Evolutionary conservation across 192 early-diverging fungal species (phyloP).

Genomic region (Borealophlyctis nickersoniae): DNA sequence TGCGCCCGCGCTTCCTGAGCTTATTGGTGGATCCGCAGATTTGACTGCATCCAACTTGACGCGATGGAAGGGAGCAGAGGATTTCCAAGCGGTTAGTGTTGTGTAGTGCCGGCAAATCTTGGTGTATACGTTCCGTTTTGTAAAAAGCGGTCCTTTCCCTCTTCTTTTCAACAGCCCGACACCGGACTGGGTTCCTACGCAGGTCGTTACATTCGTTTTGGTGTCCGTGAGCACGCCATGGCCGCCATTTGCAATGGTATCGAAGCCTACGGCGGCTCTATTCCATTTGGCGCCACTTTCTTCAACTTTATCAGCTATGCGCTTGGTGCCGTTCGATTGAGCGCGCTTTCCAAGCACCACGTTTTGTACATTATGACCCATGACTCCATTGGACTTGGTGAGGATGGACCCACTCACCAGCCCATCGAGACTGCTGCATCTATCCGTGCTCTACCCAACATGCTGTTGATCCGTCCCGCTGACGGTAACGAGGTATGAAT

Average conservation of each 20-base stretch:
- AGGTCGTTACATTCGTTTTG: constrained; percentile 89
- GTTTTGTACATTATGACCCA: constrained; percentile 98
- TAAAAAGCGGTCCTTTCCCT: too few species aligned
- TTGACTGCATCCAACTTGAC: constrained; percentile 95
- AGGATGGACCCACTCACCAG: constrained; percentile 99
- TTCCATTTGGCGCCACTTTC: constrained; percentile 81
- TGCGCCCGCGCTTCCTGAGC: constrained; percentile 75
- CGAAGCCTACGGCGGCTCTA: constrained; percentile 76
- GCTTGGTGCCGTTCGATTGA: constrained; percentile 81
- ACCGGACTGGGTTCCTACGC: constrained; percentile 75
- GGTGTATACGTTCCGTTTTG: too few species aligned
- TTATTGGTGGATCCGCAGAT: constrained; percentile 94
- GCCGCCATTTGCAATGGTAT: constrained; percentile 89
- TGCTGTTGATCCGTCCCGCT: constrained; percentile 83
- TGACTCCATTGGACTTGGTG: constrained; percentile 97
- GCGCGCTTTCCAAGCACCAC: constrained; percentile 82
- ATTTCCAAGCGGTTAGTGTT: constrained; percentile 73
- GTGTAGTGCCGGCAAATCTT: too few species aligned
- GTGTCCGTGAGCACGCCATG: constrained; percentile 99
- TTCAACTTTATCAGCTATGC: constrained; percentile 78
- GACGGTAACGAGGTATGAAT: constrained; percentile 96
- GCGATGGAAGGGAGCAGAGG: constrained; percentile 90
- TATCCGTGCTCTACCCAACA: constrained; percentile 87
- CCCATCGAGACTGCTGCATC: constrained; percentile 91
- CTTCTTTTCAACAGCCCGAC: constrained; percentile 14